Evolutionary conservation across 192 early-diverging fungal species (phyloP).

Genomic region (Backusella sp.): DNA sequence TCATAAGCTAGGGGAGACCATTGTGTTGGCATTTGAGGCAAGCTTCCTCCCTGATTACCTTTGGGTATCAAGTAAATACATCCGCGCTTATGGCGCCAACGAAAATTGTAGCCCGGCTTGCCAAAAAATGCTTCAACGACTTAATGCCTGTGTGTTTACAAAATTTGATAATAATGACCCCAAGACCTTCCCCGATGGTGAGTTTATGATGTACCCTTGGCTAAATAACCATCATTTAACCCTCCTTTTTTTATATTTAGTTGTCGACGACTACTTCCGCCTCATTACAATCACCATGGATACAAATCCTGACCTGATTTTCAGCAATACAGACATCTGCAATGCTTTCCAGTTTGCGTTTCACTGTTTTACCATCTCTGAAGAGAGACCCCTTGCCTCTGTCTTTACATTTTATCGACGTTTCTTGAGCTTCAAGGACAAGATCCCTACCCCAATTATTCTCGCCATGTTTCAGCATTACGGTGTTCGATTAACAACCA

Average conservation of each 20-base stretch:
- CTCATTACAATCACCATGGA: slow-evolving; percentile 52
- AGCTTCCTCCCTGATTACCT: slow-evolving; percentile 70
- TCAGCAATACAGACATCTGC: slow-evolving; percentile 54
- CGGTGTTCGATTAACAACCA: slow-evolving; percentile 40
- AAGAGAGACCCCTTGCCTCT: slow-evolving; percentile 48
- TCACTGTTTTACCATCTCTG: slow-evolving; percentile 53
- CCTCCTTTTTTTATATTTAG: slow-evolving; percentile 40
- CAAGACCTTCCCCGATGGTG: slow-evolving; percentile 69
- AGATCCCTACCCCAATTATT: slow-evolving; percentile 4
- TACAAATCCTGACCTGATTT: slow-evolving; percentile 48
- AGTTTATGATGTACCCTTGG: slow-evolving; percentile 5
- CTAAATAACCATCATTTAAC: slow-evolving; percentile 10
- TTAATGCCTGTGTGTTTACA: slow-evolving; percentile 66
- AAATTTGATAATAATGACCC: slow-evolving; percentile 50
- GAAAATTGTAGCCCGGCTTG: slow-evolving; percentile 48
- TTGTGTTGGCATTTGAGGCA: slow-evolving; percentile 67
- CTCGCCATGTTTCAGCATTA: slow-evolving; percentile 35
- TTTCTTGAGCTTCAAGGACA: slow-evolving; percentile 37
- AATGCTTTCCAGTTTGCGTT: slow-evolving; percentile 64
- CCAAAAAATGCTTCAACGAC: slow-evolving; percentile 55
- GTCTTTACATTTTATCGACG: slow-evolving; percentile 48
- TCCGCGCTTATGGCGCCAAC: slow-evolving; percentile 62
- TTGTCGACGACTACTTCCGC: slow-evolving; percentile 77
- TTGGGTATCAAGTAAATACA: slow-evolving; percentile 73
- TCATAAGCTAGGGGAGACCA: slow-evolving; percentile 53